Percentiles rank a stretch among this genome's conserved stretches.
phyloP scores from a whole-genome alignment of 495 filamentous ascomycete genomes.

The Pyrenula massariospora region DNA sequence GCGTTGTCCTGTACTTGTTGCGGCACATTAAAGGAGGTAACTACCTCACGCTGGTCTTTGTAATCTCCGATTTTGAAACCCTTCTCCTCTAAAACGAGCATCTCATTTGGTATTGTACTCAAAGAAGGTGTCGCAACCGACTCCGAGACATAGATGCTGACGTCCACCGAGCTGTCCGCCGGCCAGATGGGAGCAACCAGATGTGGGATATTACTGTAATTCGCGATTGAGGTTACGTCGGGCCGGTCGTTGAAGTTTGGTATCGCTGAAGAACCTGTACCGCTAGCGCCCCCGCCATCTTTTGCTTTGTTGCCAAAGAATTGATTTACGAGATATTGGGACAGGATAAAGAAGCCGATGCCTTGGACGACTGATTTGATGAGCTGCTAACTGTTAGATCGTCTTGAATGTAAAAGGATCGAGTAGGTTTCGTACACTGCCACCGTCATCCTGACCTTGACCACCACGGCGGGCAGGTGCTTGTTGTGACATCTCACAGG shows the following conservation, averaged over 20 bases:
- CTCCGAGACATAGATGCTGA: slow-evolving; percentile 72
- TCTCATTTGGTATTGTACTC: slow-evolving; percentile 37
- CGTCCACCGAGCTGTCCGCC: slow-evolving; percentile 61
- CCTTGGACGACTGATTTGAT: slow-evolving; percentile 49
- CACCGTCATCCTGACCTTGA: neutral
- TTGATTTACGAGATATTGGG: slow-evolving; percentile 51
- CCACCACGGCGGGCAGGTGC: slow-evolving; percentile 11
- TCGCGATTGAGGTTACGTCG: slow-evolving; percentile 41
- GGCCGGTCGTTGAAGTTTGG: slow-evolving; percentile 59
- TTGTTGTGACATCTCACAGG: slow-evolving; percentile 3
- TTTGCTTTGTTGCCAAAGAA: slow-evolving; percentile 39
- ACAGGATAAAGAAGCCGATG: slow-evolving; percentile 56
- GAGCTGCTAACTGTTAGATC: slow-evolving; percentile 27
- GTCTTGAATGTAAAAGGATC: neutral
- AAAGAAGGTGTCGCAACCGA: slow-evolving; percentile 59
- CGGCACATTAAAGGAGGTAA: slow-evolving; percentile 69
- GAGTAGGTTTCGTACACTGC: neutral
- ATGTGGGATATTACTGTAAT: slow-evolving; percentile 65
- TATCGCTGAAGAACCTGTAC: slow-evolving; percentile 36
- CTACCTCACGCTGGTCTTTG: slow-evolving; percentile 63
- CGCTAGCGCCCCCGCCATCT: slow-evolving; percentile 26
- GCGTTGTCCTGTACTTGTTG: slow-evolving; percentile 78
- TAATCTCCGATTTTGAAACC: slow-evolving; percentile 71
- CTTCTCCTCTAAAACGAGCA: slow-evolving; percentile 66
- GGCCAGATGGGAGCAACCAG: slow-evolving; percentile 82